phyloP scores from a whole-genome alignment of 2,329 filamentous ascomycete species.

The Fusarium anguioides region DNA sequence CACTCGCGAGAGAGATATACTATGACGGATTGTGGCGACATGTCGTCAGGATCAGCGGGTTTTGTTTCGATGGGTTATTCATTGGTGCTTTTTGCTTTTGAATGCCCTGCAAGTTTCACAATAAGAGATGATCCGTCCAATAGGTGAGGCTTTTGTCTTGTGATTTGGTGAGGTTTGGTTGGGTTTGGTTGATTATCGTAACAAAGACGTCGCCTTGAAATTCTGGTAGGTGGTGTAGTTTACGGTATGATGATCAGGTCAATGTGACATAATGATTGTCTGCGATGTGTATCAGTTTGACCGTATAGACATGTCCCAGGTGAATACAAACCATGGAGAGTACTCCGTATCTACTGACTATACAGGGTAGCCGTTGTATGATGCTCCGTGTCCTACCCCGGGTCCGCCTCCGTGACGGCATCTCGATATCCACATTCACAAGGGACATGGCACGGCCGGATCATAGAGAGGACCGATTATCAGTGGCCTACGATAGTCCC shows the following conservation, averaged over 20 bases:
- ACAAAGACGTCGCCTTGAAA: background rate
- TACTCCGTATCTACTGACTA: background rate
- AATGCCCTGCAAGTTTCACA: constrained; percentile 9
- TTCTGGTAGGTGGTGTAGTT: background rate
- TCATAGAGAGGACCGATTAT: constrained; percentile 32
- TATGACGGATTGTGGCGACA: constrained; percentile 23
- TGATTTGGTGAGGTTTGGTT: background rate
- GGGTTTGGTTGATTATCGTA: background rate
- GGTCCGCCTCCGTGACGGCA: constrained; percentile 36
- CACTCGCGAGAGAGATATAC: constrained; percentile 28
- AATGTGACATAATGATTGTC: constrained; percentile 6
- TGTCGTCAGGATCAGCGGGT: constrained; percentile 32
- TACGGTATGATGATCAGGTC: constrained; percentile 8
- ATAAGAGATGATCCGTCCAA: constrained; percentile 9
- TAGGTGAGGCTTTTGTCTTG: background rate
- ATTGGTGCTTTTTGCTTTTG: constrained; percentile 22
- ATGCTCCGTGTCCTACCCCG: constrained; percentile 31
- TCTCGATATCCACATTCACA: constrained; percentile 16
- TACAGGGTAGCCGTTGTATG: constrained; percentile 37
- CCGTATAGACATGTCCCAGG: background rate
- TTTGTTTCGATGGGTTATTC: background rate
- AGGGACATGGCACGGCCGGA: constrained; percentile 25
- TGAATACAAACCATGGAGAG: background rate
- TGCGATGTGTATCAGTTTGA: background rate
- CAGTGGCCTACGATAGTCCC: no score